These are phyloP conservation scores for Dionaea muscipula DNA, from an alignment of 179 eudicot genomes.

Conservation along the genomic window DNA sequence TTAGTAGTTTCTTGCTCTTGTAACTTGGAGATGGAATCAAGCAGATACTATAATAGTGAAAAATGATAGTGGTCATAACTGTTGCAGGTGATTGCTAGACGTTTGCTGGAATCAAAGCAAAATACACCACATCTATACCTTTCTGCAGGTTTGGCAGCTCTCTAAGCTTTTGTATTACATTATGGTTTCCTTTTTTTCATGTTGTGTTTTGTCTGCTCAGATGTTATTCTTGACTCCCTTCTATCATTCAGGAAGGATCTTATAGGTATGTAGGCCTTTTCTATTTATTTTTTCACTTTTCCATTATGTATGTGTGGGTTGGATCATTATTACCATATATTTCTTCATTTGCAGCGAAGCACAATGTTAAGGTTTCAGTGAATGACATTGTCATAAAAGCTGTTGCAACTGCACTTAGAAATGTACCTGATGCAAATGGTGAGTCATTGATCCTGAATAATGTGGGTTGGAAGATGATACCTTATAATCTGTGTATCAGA, in stretches of 20 bases:
- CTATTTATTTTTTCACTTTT: neutral
- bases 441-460: slow-evolving; percentile 9
- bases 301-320: neutral
- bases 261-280: slow-evolving; percentile 41
- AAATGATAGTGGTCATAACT: neutral
- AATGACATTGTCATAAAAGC: slow-evolving; percentile 96
- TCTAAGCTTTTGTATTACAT: slow-evolving; percentile 3
- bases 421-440: slow-evolving; percentile 94
- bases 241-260: slow-evolving; percentile 76
- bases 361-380: slow-evolving; percentile 85
- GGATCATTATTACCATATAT: slow-evolving; percentile 5
- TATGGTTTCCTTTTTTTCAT: neutral
- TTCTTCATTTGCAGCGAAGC: slow-evolving; percentile 42
- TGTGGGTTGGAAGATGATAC: neutral
- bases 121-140: slow-evolving; percentile 77
- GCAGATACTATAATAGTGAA: neutral
- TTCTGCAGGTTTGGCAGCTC: slow-evolving; percentile 45
- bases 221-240: slow-evolving; percentile 85
- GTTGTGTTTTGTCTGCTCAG: slow-evolving; percentile 27
- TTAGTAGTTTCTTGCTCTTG: too few species aligned
- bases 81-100: slow-evolving; percentile 78
- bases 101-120: slow-evolving; percentile 91
- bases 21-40: too few species aligned
- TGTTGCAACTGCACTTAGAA: slow-evolving; percentile 81
- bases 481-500: too few species aligned